These are phyloP conservation scores for Aspergillus brunneoviolaceus DNA, from an alignment of 2,329 filamentous ascomycete genomes.

Conservation along the genomic window DNA sequence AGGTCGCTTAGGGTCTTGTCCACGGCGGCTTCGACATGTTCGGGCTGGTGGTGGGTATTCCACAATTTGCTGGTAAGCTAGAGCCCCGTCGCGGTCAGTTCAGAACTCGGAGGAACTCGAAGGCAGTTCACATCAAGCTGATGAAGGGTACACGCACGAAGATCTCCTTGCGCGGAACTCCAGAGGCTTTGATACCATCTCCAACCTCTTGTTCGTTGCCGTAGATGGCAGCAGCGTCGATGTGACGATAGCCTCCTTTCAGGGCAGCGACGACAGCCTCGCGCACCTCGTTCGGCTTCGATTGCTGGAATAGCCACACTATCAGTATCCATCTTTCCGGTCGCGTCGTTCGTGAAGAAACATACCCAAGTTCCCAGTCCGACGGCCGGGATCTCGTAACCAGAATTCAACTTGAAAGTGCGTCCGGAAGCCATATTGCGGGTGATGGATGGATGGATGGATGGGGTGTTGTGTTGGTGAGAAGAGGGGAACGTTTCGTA, in stretches of 20 bases:
- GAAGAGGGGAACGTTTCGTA: not conserved
- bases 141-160: not conserved
- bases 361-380: not conserved
- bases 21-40: constrained; percentile 48
- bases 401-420: not conserved
- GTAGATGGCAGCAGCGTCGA: constrained; percentile 51
- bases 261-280: constrained; percentile 47
- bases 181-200: constrained; percentile 37
- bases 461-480: not conserved
- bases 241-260: constrained; percentile 54
- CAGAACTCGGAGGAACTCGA: too few relatives aligned
- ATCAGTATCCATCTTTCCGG: not conserved
- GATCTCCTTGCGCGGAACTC: constrained; percentile 35
- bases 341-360: not conserved
- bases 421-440: not conserved
- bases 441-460: not conserved
- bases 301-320: not conserved
- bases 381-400: not conserved
- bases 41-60: constrained; percentile 36
- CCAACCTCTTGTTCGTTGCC: constrained; percentile 48
- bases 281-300: constrained; percentile 37
- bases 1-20: constrained; percentile 59
- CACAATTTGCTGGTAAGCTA: constrained; percentile 40
- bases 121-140: not conserved
- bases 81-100: not conserved